Evolutionary conservation across 352 stramenopile species (phyloP).

Genomic region (Elongisporangium undulatum): DNA sequence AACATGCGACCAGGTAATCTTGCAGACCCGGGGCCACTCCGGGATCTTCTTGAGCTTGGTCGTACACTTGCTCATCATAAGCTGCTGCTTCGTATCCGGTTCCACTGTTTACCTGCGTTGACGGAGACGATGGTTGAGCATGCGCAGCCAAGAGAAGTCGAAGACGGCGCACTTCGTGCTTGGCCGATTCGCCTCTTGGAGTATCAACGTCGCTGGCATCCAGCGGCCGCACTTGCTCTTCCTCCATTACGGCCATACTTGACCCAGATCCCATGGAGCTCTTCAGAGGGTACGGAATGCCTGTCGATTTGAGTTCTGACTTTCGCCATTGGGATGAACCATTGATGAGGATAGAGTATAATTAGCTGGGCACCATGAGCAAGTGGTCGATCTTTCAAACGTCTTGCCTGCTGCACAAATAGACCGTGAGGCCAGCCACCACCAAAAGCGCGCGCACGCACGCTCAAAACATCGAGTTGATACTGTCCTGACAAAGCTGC

Average conservation of each 20-base stretch:
- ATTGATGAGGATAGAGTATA: neutral
- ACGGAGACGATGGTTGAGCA: neutral
- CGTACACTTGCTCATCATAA: neutral
- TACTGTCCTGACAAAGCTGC: neutral
- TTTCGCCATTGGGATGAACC: neutral
- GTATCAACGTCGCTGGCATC: constrained; percentile 21
- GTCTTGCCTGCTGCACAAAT: neutral
- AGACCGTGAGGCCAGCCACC: neutral
- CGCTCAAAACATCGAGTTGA: neutral
- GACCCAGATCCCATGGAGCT: constrained; percentile 7
- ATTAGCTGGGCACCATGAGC: neutral
- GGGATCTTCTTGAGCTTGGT: neutral
- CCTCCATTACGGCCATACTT: constrained; percentile 6
- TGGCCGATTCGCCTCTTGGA: constrained; percentile 11
- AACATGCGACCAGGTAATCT: constrained; percentile 14
- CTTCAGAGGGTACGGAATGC: neutral
- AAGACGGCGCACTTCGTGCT: constrained; percentile 15
- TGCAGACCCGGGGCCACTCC: constrained; percentile 12
- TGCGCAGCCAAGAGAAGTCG: constrained; percentile 7
- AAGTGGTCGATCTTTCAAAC: neutral
- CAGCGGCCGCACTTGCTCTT: constrained; percentile 10
- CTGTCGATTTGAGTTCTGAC: neutral
- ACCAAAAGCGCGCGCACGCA: neutral
- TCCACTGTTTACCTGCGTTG: neutral
- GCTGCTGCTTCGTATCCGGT: neutral